Percentiles rank a stretch among this genome's conserved stretches.
Evolutionary conservation across 345 rosid species (phyloP).

Genomic region (Ailanthus altissimus): DNA sequence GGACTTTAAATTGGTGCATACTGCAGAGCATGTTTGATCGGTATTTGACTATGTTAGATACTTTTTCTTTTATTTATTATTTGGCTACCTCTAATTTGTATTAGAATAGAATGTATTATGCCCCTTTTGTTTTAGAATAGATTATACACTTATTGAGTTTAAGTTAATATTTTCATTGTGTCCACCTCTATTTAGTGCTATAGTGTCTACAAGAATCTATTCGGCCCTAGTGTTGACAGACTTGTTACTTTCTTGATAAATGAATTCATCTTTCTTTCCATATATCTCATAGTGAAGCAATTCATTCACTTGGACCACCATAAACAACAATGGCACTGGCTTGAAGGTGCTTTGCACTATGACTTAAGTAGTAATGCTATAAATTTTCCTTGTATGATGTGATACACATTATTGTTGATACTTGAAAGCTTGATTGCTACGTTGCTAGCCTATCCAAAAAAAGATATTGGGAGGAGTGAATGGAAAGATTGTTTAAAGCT

Average conservation of each 20-base stretch:
- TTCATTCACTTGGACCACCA: neutral
- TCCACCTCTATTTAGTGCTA: neutral
- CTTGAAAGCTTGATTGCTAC: neutral
- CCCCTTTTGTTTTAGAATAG: neutral
- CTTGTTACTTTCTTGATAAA: neutral
- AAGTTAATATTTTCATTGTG: slow-evolving; percentile 10
- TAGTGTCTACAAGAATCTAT: neutral
- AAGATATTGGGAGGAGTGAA: slow-evolving; percentile 1
- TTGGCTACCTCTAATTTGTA: neutral
- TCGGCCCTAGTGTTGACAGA: neutral
- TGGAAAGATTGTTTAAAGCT: neutral
- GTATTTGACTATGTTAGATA: slow-evolving; percentile 36
- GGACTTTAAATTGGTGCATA: slow-evolving; percentile 99
- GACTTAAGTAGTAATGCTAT: neutral
- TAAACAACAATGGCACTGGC: neutral
- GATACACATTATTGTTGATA: neutral
- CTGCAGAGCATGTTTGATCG: slow-evolving; percentile 99
- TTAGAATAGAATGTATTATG: slow-evolving; percentile 1
- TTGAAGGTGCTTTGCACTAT: neutral
- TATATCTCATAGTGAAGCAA: neutral
- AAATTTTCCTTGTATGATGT: neutral
- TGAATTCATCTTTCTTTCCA: neutral
- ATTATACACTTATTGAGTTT: neutral
- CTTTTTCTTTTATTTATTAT: neutral
- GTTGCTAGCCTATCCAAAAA: neutral